These are phyloP conservation scores for Lachancea meyersii DNA, from an alignment of 805 yeast species.

Conservation along the genomic window DNA sequence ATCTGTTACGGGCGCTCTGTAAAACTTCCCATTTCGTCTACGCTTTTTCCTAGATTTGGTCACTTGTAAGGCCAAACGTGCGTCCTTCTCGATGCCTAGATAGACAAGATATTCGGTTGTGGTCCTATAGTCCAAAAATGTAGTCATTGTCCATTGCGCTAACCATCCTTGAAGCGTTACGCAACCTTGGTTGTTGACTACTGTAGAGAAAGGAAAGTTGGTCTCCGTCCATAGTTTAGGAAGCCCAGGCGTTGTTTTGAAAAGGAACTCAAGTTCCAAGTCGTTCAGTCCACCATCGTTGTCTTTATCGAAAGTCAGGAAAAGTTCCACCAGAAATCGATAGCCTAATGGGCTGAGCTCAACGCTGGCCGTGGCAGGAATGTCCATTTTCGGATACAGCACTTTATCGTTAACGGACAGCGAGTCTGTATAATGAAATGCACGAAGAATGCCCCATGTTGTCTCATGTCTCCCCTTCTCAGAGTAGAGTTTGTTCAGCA, in stretches of 20 bases:
- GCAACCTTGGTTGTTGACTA: constrained; percentile 81
- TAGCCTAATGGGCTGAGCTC: constrained; percentile 92
- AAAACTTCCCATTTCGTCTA: constrained; percentile 56
- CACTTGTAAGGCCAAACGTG: constrained; percentile 56
- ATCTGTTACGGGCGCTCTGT: constrained; percentile 65
- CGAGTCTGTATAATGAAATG: constrained; percentile 89
- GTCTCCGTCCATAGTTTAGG: constrained; percentile 83
- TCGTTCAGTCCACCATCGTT: constrained; percentile 93
- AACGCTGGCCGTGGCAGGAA: constrained; percentile 68
- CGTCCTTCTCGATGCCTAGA: constrained; percentile 69
- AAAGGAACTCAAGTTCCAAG: constrained; percentile 58
- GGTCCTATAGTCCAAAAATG: constrained; percentile 74
- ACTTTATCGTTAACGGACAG: constrained; percentile 75
- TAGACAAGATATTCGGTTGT: constrained; percentile 86
- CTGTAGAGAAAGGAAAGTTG: constrained; percentile 81
- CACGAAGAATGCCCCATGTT: constrained; percentile 87
- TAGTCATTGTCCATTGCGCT: constrained; percentile 98
- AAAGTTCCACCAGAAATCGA: constrained; percentile 83
- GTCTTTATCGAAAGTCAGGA: constrained; percentile 82
- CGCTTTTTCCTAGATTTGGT: constrained; percentile 76
- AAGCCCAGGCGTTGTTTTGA: constrained; percentile 87
- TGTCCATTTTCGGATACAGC: constrained; percentile 72
- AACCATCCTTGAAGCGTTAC: constrained; percentile 97
- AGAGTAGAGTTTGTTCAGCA: constrained; percentile 74
- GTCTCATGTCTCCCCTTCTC: constrained; percentile 95